phyloP scores from a whole-genome alignment of 2,329 filamentous ascomycete species.

The Aspergillus arachidicola region DNA sequence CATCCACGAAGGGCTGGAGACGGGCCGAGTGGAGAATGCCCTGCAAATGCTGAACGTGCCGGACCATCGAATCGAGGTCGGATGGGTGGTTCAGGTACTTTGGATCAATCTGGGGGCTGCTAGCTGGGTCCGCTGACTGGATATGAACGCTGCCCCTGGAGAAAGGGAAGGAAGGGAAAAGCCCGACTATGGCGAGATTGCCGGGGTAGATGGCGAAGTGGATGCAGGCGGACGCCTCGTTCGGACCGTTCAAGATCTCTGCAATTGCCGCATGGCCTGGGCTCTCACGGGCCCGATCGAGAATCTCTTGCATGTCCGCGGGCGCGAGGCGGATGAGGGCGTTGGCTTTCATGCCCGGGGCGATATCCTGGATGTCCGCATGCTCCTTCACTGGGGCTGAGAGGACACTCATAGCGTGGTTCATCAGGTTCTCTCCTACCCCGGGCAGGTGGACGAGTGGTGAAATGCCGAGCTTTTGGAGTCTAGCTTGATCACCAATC shows the following conservation, averaged over 20 bases:
- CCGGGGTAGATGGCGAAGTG: constrained; percentile 17
- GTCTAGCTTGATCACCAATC: constrained; percentile 53
- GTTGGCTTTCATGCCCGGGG: not conserved
- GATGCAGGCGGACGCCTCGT: constrained; percentile 12
- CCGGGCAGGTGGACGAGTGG: constrained; percentile 48
- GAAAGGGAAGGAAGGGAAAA: constrained; percentile 32
- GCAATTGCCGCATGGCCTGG: not conserved
- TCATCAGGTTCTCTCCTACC: constrained; percentile 56
- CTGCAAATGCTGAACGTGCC: constrained; percentile 27
- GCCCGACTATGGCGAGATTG: not conserved
- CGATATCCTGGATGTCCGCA: not conserved
- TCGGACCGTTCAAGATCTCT: constrained; percentile 19
- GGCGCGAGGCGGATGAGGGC: not conserved
- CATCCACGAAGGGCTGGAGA: not conserved
- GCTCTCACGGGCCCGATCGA: not conserved
- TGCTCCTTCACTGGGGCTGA: not conserved
- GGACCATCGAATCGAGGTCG: constrained; percentile 45
- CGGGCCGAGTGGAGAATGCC: constrained; percentile 8
- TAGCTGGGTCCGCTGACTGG: constrained; percentile 31
- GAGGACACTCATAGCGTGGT: constrained; percentile 37
- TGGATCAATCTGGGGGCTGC: constrained; percentile 48
- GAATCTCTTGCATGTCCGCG: not conserved
- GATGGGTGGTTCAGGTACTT: constrained; percentile 46
- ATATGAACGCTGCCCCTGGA: constrained; percentile 36
- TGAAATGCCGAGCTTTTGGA: constrained; percentile 46